These are phyloP conservation scores for Tuber microsphaerosporum DNA, from an alignment of 495 filamentous ascomycete species.

Conservation along the genomic window DNA sequence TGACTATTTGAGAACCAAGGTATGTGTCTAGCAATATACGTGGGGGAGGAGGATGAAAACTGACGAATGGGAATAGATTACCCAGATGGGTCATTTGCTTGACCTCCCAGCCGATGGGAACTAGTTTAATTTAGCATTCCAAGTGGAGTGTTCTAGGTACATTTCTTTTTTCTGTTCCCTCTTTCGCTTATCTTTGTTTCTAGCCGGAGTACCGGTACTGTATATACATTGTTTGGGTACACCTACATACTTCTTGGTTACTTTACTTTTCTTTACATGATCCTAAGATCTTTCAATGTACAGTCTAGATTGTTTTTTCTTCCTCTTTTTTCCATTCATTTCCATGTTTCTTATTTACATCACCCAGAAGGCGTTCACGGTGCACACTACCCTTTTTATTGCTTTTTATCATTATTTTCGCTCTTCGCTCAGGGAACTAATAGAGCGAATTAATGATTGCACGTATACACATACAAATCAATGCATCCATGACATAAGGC, in stretches of 20 bases:
- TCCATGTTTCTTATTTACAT: background rate
- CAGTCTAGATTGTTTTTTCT: background rate
- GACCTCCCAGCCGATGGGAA: constrained; percentile 25
- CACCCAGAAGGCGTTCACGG: background rate
- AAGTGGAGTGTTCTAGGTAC: background rate
- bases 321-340: background rate
- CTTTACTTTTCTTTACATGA: background rate
- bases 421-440: background rate
- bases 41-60: background rate
- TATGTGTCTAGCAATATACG: constrained; percentile 43
- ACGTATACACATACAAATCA: background rate
- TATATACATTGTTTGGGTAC: background rate
- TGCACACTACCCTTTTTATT: no score
- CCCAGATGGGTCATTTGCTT: constrained; percentile 39
- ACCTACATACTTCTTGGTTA: background rate
- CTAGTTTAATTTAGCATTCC: background rate
- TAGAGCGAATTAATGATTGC: background rate
- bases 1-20: constrained; percentile 90
- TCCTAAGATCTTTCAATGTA: background rate
- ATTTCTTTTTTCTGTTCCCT: background rate
- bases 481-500: background rate
- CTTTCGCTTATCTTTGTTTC: background rate
- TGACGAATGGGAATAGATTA: constrained; percentile 27
- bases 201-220: background rate
- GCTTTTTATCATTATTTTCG: background rate